These are phyloP conservation scores for Smallanthus sonchifolius DNA, from an alignment of 129 eudicot species.

Conservation along the genomic window DNA sequence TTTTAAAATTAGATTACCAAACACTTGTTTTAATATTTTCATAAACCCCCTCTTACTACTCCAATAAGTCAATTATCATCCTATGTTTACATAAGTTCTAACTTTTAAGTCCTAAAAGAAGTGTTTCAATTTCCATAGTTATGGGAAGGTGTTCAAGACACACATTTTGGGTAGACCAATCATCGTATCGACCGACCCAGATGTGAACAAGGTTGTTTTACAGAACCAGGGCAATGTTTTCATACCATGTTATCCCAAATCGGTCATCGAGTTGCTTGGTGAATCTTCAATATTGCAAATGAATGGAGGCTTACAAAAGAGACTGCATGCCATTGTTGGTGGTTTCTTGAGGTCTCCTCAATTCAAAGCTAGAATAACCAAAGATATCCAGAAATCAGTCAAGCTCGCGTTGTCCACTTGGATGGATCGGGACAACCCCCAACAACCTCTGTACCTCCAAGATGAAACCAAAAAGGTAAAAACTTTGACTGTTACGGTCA, in stretches of 20 bases:
- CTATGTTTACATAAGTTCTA: background rate
- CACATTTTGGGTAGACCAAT: slow-evolving; percentile 78
- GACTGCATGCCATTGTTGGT: slow-evolving; percentile 75
- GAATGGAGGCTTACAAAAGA: slow-evolving; percentile 70
- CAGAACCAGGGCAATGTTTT: slow-evolving; percentile 76
- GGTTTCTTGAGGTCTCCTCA: slow-evolving; percentile 75
- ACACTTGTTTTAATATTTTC: background rate
- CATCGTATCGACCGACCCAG: slow-evolving; percentile 87
- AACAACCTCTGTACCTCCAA: slow-evolving; percentile 53
- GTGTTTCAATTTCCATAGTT: slow-evolving; percentile 40
- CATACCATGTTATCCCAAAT: slow-evolving; percentile 78
- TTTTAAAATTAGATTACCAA: background rate
- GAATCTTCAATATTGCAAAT: slow-evolving; percentile 69
- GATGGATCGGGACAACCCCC: slow-evolving; percentile 27
- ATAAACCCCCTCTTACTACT: background rate
- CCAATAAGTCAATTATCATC: background rate
- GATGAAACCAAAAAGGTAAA: slow-evolving; percentile 79
- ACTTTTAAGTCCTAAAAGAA: slow-evolving; percentile 7
- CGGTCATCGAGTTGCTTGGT: slow-evolving; percentile 77
- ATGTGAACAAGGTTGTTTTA: slow-evolving; percentile 70
- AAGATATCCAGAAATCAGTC: slow-evolving; percentile 54
- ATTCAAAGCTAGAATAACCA: slow-evolving; percentile 63
- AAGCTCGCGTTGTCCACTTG: slow-evolving; percentile 56
- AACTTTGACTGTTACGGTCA: slow-evolving; percentile 5
- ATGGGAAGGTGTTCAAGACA: slow-evolving; percentile 86